Evolutionary conservation across 1,284 basidiomycete genomes (phyloP).

Genomic region (Ustilago loliicola): DNA sequence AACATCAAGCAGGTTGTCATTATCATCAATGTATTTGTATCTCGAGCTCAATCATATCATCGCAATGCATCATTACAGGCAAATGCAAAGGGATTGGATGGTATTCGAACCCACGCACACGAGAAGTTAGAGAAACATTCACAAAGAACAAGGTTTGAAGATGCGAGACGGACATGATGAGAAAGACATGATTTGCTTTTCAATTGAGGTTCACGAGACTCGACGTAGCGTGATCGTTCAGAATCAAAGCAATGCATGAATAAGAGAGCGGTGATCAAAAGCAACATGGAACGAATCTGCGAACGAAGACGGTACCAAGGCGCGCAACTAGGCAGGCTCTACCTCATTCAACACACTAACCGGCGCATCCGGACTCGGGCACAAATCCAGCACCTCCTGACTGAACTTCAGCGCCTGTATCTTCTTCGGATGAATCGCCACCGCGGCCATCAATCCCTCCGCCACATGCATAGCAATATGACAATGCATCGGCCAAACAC

Average conservation of each 20-base stretch:
- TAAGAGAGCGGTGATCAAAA: not conserved
- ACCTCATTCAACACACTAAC: constrained; percentile 17
- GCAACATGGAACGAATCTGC: not conserved
- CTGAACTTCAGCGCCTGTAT: constrained; percentile 43
- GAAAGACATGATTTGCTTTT: too few relatives aligned
- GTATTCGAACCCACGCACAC: too few relatives aligned
- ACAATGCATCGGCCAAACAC: constrained; percentile 59
- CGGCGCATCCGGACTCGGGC: constrained; percentile 14
- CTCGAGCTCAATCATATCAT: not conserved
- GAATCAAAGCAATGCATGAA: too few relatives aligned
- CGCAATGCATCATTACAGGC: too few relatives aligned
- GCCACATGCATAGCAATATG: constrained; percentile 62
- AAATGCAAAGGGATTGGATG: too few relatives aligned
- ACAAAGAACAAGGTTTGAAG: not conserved
- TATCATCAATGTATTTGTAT: constrained; percentile 14
- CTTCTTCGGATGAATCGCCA: constrained; percentile 59
- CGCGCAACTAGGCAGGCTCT: constrained; percentile 23
- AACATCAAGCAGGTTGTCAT: not conserved
- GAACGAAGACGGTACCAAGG: too few relatives aligned
- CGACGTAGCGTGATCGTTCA: too few relatives aligned
- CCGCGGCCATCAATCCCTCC: constrained; percentile 58
- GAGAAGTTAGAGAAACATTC: not conserved
- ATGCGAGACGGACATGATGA: too few relatives aligned
- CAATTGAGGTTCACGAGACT: too few relatives aligned
- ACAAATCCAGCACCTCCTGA: constrained; percentile 52